Evolutionary conservation across 2,329 filamentous ascomycete genomes (phyloP), one percentile per base, ranked within the genome.

Genomic region (Pestalotiopsis sp.): DNA sequence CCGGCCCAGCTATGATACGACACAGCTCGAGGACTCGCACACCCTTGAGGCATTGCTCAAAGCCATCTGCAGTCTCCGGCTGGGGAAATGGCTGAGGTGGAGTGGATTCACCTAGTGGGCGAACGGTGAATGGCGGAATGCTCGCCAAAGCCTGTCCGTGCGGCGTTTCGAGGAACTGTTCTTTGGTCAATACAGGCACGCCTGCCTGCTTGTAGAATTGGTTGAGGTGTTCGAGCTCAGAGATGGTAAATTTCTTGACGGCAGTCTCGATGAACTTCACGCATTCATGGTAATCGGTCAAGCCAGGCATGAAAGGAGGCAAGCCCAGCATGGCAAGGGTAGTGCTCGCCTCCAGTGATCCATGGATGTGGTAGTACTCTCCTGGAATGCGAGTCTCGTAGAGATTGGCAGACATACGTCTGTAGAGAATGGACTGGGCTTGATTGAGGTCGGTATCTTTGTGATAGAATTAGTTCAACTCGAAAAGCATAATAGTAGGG

Each of bases 291-390:
- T 91, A 89, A n/a, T 86, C 84, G 7, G 85, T 87, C 67, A 93
- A 76, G 60, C 90, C 88, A 1, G 90, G 88, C 5, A 87, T 82
- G 67, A 89, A 85, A 0, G 90, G 83, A 64, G 90, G 86, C 4
- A 93, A 80, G 0, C 90, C 91, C 72, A 93, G 86, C 91, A 93
- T 93, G 59, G 87, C 84, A 36, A 93, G 80, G 0, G 91, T 92
- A 7, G 87, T 90, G 11, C 88, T 90, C 3, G 92, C 91, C 72
- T 93, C 91, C 0, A 94, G 80, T 0, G 91, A 93, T 59, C 92
- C 91, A 76, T 93, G 92, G 31, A 93, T 91, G 74, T 94, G 92
- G 75, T 92, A 94, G 74, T 89, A 93, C 75, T 91, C 85, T n/a
- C 86, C 88, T 1, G 83, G 80, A n/a, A 83, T 85, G 76, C 88